Evolutionary conservation across 176 grass and related monocot species (phyloP).

Genomic region (Carex myosuroides): DNA sequence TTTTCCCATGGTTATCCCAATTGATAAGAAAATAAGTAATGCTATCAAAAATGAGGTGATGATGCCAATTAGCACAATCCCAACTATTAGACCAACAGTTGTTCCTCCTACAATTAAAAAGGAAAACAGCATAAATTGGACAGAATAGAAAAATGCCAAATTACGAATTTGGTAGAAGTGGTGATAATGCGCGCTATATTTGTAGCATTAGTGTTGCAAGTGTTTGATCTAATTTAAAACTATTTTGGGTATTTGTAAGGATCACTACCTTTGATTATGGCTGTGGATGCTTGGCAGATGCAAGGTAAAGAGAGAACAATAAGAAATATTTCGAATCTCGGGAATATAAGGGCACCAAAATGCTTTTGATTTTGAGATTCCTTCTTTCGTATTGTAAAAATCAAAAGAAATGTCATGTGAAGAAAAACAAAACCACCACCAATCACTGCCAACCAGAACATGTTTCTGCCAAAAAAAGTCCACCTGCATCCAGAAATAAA

Average conservation of each 20-base stretch:
- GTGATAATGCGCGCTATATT: background rate
- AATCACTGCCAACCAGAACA: constrained; percentile 77
- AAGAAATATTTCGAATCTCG: constrained; percentile 78
- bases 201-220: background rate
- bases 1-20: constrained; percentile 74
- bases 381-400: constrained; percentile 37
- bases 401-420: constrained; percentile 39
- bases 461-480: constrained; percentile 77
- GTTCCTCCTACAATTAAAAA: constrained; percentile 37
- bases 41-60: constrained; percentile 45
- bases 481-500: constrained; percentile 43
- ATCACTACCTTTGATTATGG: constrained; percentile 45
- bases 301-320: constrained; percentile 61
- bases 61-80: constrained; percentile 41
- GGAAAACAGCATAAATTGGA: background rate
- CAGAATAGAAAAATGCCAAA: background rate
- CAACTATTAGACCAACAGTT: constrained; percentile 31
- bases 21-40: constrained; percentile 62
- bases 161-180: background rate
- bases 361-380: constrained; percentile 11
- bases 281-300: constrained; percentile 51
- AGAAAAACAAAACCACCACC: constrained; percentile 53
- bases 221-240: background rate
- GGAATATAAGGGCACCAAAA: constrained; percentile 47
- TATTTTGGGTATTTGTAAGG: background rate